A percentile compares a stretch with the other conserved stretches of the same genome.
These are phyloP conservation scores for Coleophoma cylindrospora DNA, from an alignment of 2,329 filamentous ascomycete species.

Conservation along the genomic window DNA sequence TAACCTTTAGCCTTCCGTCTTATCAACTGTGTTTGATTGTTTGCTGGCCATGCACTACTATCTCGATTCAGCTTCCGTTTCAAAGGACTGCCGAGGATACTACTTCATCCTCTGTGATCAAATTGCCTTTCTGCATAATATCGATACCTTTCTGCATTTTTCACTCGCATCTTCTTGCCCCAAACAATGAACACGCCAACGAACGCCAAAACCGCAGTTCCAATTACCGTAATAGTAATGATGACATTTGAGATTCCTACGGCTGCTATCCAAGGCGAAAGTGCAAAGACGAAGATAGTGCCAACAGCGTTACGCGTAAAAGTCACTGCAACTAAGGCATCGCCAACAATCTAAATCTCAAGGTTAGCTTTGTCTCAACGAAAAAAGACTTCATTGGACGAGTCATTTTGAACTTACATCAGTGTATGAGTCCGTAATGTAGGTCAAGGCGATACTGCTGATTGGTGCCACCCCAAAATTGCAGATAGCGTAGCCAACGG, in stretches of 20 bases:
- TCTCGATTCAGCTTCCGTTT: too few species aligned
- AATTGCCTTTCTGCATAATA: slow-evolving; percentile 23
- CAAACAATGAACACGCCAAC: slow-evolving; percentile 24
- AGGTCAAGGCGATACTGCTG: slow-evolving; percentile 30
- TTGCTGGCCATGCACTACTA: too few species aligned
- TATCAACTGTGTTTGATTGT: too few species aligned
- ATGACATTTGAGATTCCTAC: slow-evolving; percentile 32
- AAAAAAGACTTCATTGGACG: neutral
- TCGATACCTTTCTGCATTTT: slow-evolving; percentile 26
- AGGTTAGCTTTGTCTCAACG: slow-evolving; percentile 4
- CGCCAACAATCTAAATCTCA: slow-evolving; percentile 36
- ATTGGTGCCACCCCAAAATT: slow-evolving; percentile 30
- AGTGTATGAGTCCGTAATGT: slow-evolving; percentile 31
- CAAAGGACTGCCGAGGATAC: too few species aligned
- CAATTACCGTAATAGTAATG: slow-evolving; percentile 31
- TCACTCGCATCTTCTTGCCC: slow-evolving; percentile 28
- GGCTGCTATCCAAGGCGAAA: slow-evolving; percentile 29
- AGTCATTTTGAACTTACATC: slow-evolving; percentile 20
- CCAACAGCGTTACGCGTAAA: slow-evolving; percentile 38
- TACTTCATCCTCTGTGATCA: neutral
- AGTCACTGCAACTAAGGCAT: slow-evolving; percentile 38
- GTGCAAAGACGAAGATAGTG: slow-evolving; percentile 39
- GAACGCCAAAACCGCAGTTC: slow-evolving; percentile 24
- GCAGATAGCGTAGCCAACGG: slow-evolving; percentile 31
- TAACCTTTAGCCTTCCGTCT: too few species aligned